A percentile compares a stretch with the other conserved stretches of the same genome.
These are phyloP conservation scores for Calocera viscosa DNA, from an alignment of 768 basidiomycete genomes.

Conservation along the genomic window DNA sequence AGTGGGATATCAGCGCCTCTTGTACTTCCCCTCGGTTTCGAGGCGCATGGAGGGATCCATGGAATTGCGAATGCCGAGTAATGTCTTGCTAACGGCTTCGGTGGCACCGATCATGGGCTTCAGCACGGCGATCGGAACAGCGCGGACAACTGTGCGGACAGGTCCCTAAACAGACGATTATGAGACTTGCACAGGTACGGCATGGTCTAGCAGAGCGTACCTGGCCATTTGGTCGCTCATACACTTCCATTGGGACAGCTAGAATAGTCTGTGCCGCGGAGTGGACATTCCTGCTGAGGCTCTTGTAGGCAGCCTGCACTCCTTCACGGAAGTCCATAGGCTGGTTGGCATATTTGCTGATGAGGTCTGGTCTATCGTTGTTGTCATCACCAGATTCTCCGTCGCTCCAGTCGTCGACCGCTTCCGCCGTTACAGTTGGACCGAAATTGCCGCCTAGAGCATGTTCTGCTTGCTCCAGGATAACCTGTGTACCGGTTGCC, in stretches of 20 bases:
- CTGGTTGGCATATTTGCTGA: slow-evolving; percentile 88
- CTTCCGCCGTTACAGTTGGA: slow-evolving; percentile 52
- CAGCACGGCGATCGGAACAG: slow-evolving; percentile 92
- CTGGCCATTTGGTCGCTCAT: slow-evolving; percentile 85
- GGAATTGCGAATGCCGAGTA: slow-evolving; percentile 85
- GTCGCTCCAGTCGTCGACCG: slow-evolving; percentile 28
- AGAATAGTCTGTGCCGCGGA: slow-evolving; percentile 97
- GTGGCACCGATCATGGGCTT: slow-evolving; percentile 98
- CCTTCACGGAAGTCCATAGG: slow-evolving; percentile 76
- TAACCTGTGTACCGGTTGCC: slow-evolving; percentile 95
- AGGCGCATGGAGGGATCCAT: slow-evolving; percentile 72
- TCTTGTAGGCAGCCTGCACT: slow-evolving; percentile 80
- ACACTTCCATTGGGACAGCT: slow-evolving; percentile 98
- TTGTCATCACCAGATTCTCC: slow-evolving; percentile 29
- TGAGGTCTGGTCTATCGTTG: slow-evolving; percentile 40
- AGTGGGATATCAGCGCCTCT: slow-evolving; percentile 25
- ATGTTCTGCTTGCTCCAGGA: slow-evolving; percentile 86
- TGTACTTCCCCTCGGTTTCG: slow-evolving; percentile 91
- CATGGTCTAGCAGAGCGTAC: slow-evolving; percentile 33
- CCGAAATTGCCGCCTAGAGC: slow-evolving; percentile 73
- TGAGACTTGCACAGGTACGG: background rate
- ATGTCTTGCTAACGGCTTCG: slow-evolving; percentile 90
- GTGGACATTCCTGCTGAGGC: slow-evolving; percentile 71
- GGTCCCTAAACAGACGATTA: slow-evolving; percentile 50
- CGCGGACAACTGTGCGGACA: slow-evolving; percentile 85